Evolutionary conservation across 495 filamentous ascomycete species (phyloP), one percentile per base, ranked within the genome.

Genomic region (Xylaria venustula): DNA sequence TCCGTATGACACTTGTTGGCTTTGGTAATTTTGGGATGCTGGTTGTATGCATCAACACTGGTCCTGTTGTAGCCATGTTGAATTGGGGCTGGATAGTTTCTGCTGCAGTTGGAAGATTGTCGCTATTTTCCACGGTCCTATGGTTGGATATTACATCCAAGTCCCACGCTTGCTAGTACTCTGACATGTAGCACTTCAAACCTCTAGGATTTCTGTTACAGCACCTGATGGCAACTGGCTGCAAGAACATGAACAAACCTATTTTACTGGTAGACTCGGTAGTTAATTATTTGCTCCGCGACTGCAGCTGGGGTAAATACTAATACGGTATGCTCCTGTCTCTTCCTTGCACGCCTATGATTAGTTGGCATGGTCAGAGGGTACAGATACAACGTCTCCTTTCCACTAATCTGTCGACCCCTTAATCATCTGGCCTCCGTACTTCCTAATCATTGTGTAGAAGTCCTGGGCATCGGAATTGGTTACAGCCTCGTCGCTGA

Each of bases 401-500:
- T 45, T 32, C 60, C 60, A 58, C 36, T 45, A n/a, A 9, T 63
- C 54, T 30, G 46, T 44, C 17, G 37, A 46, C 46, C 23, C 46
- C 47, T 63, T 58, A 14, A 63, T 63, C 54, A 50, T 54, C 47
- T 57, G 60, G n/a, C 22, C 40, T 4, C 46, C 60, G 17, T 58
- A 26, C 44, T 58, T 57, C 14, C 60, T 45, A 23, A 58, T 26
- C 14, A 37, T 53, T 15, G 7, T 52, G 32, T 57, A 58, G 26
- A 47, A 52, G 37, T 57, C 60, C 60, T 58, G 46, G 1, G 25
- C 37, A 25, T 53, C 54, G 17, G 34, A 36, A 37, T 53, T 52
- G 14, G 37, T 58, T 46, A 63, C 60, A 20, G 53, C 54, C 52
- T 63, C 47, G 48, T 63, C 54, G 34, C 60, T 63, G 45, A 58